Conservation (phyloP, 805 yeast species). For the Yamadazyma takamatsuzukensis region DNA sequence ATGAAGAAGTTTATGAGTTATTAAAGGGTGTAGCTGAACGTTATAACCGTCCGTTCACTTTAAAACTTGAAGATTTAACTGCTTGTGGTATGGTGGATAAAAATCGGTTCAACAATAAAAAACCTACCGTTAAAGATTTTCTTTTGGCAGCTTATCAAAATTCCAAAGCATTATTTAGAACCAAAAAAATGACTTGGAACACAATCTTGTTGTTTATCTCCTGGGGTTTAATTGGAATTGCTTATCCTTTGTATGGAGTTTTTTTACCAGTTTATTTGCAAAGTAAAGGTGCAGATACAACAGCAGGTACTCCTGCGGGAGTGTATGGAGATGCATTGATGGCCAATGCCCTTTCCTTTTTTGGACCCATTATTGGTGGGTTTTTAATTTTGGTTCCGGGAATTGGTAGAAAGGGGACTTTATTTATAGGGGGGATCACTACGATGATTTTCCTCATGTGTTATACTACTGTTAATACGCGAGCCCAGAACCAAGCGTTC, state of each 20-base stretch:
- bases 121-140: slow-evolving; percentile 17
- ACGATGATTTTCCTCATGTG: slow-evolving; percentile 59
- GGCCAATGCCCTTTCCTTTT: slow-evolving; percentile 23
- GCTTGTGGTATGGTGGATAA: slow-evolving; percentile 37
- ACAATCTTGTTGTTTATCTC: slow-evolving; percentile 37
- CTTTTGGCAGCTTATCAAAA: slow-evolving; percentile 14
- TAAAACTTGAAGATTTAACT: slow-evolving; percentile 45
- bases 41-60: slow-evolving; percentile 38
- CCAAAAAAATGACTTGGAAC: slow-evolving; percentile 35
- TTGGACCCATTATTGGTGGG: slow-evolving; percentile 29
- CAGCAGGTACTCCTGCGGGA: slow-evolving; percentile 22
- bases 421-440: slow-evolving; percentile 49
- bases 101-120: slow-evolving; percentile 12
- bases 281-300: slow-evolving; percentile 45
- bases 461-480: slow-evolving; percentile 55
- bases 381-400: slow-evolving; percentile 16
- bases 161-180: slow-evolving; percentile 31
- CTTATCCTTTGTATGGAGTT: slow-evolving; percentile 51
- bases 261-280: slow-evolving; percentile 52
- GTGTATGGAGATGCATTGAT: slow-evolving; percentile 27
- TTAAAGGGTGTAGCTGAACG: slow-evolving; percentile 42
- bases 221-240: slow-evolving; percentile 56
- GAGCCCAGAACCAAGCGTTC: slow-evolving; percentile 37
- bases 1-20: slow-evolving; percentile 44
- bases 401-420: slow-evolving; percentile 57